phyloP scores from a whole-genome alignment of 306 rosid species.

The Astragalus membranaceus region DNA sequence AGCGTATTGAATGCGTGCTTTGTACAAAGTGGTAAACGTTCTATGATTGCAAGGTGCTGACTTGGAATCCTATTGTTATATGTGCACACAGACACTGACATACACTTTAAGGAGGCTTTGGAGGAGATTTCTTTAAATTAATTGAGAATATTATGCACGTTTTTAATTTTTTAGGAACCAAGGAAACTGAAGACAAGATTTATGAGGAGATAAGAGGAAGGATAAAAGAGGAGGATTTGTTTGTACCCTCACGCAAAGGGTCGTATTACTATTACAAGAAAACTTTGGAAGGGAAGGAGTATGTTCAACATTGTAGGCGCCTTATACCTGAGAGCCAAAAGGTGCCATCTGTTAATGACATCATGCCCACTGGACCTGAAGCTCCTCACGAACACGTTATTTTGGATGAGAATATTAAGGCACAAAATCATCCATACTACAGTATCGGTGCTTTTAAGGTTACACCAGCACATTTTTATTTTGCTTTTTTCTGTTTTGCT shows the following conservation, averaged over 20 bases:
- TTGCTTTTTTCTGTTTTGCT: not conserved
- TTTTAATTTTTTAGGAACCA: constrained; percentile 45
- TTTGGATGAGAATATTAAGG: constrained; percentile 79
- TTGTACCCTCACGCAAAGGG: constrained; percentile 68
- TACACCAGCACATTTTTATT: constrained; percentile 4
- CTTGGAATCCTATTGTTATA: not conserved
- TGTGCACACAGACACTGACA: not conserved
- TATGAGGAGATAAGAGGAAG: constrained; percentile 72
- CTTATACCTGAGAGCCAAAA: constrained; percentile 35
- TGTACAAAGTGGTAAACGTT: not conserved
- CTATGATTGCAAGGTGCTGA: not conserved
- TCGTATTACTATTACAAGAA: constrained; percentile 60
- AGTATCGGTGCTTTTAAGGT: constrained; percentile 55
- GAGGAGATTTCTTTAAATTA: not conserved
- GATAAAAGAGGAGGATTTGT: constrained; percentile 73
- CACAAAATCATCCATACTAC: constrained; percentile 54
- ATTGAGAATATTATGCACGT: not conserved
- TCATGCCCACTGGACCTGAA: constrained; percentile 58
- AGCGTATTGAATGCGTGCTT: not conserved
- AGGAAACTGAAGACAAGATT: constrained; percentile 55
- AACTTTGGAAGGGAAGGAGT: constrained; percentile 69
- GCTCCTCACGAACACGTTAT: constrained; percentile 75
- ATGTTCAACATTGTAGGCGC: constrained; percentile 74
- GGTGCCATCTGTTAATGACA: constrained; percentile 52
- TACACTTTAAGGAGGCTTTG: not conserved